phyloP scores from a whole-genome alignment of 2,329 filamentous ascomycete species.

The Albifimbria verrucaria region DNA sequence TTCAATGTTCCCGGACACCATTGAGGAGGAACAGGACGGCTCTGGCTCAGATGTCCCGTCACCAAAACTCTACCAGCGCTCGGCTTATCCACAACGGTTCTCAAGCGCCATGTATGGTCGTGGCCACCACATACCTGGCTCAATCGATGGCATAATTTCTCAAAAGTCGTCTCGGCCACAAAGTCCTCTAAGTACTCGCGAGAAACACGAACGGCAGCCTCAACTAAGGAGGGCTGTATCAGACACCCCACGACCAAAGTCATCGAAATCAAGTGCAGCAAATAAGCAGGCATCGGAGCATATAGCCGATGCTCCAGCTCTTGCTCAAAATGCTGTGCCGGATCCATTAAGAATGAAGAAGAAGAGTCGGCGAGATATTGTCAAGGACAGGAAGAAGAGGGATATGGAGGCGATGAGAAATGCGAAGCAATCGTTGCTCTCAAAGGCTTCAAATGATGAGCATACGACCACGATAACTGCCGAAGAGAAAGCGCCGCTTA shows the following conservation, averaged over 20 bases:
- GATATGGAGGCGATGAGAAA: constrained; percentile 33
- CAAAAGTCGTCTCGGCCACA: constrained; percentile 3
- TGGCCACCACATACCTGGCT: constrained; percentile 14
- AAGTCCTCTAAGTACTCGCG: background rate
- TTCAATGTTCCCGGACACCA: background rate
- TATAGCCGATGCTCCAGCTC: background rate
- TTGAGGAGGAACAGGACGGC: constrained; percentile 1
- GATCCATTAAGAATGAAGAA: background rate
- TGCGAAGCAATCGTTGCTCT: constrained; percentile 11
- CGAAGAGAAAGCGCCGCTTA: too few relatives aligned
- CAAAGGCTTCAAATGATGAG: background rate
- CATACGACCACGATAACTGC: too few relatives aligned
- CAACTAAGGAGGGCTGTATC: background rate
- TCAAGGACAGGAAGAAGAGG: constrained; percentile 36
- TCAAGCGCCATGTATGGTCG: constrained; percentile 18
- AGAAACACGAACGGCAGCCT: constrained; percentile 1
- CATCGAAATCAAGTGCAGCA: background rate
- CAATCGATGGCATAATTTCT: constrained; percentile 24
- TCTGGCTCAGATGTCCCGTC: background rate
- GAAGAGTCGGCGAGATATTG: constrained; percentile 31
- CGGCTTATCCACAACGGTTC: constrained; percentile 18
- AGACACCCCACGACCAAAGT: background rate
- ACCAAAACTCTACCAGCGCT: constrained; percentile 7
- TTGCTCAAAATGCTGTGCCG: background rate
- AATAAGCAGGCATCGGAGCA: background rate